Evolutionary conservation across 306 rosid genomes (phyloP), one percentile per base, ranked within the genome.

Genomic region (Oxytropis ochrocephala): DNA sequence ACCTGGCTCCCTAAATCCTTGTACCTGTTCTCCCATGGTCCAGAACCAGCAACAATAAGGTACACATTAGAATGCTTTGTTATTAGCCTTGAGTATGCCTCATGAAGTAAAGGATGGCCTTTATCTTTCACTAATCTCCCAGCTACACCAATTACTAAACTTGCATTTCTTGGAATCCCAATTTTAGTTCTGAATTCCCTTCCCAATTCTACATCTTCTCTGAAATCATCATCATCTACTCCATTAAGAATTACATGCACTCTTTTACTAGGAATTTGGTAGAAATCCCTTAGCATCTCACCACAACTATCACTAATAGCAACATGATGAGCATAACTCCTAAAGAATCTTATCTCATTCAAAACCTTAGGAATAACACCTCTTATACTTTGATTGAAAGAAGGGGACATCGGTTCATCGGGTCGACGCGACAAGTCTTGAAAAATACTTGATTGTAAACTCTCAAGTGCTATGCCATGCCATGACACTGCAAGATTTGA

Each of bases 391-490:
- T 29, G 17, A 69, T 90, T 84, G 85, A 82, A 82, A 58, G 80
- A 51, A 1, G 91, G 89, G 29, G 88, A 79, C 14, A 78, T 75
- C 0, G 88, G 87, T 43, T 90, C 95, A 44, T 55, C 54, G 0
- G 84, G 80, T 46, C 67, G 64, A 1, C 89, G 86, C 0, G 82
- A 49, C 21, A 90, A 76, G 73, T 90, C 97, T 50, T 90, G 97
- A 80, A 79, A 86, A 44, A 90, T 86, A 53, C 72, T 77, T 9
- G 95, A 90, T 66, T 90, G 95, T 32, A 90, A 62, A 73, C 88
- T 88, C 78, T 90, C 97, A 0, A 90, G 75, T 3, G 95, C 97
- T 38, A 90, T 90, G 38, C 97, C 97, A 60, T 91, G 97, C 97
- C 95, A 88, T 3, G 97, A 79, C 13, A 88, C 97, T 0, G 85